Conservation (phyloP, 257 asterid genomes). For the Nemophila menziesii region DNA sequence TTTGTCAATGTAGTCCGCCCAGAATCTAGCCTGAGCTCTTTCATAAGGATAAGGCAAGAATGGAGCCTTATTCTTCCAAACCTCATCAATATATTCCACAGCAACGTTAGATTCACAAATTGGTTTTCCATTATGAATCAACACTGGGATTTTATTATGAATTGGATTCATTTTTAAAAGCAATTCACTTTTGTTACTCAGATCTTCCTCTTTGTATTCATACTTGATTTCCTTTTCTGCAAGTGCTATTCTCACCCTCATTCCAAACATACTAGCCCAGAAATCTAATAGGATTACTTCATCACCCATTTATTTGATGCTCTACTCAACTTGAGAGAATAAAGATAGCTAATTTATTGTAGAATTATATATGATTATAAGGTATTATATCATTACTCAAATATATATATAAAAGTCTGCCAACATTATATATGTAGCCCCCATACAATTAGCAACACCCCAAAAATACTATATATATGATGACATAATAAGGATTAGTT, state of each 20-base stretch:
- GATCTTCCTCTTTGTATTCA: slow-evolving; percentile 30
- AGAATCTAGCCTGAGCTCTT: slow-evolving; percentile 38
- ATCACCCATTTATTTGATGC: slow-evolving; percentile 27
- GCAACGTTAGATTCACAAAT: slow-evolving; percentile 42
- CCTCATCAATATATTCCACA: slow-evolving; percentile 44
- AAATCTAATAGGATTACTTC: slow-evolving; percentile 32
- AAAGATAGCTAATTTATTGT: too few species aligned
- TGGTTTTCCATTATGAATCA: slow-evolving; percentile 47
- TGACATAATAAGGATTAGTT: too few species aligned
- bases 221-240: slow-evolving; percentile 35
- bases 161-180: slow-evolving; percentile 42
- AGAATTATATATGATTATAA: too few species aligned
- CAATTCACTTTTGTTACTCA: slow-evolving; percentile 28
- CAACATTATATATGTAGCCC: too few species aligned
- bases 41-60: slow-evolving; percentile 41
- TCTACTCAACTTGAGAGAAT: too few species aligned
- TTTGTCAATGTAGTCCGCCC: slow-evolving; percentile 47
- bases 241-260: slow-evolving; percentile 38
- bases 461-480: too few species aligned
- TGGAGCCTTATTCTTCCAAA: slow-evolving; percentile 31
- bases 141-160: slow-evolving; percentile 42
- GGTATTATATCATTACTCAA: too few species aligned
- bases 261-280: slow-evolving; percentile 33
- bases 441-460: too few species aligned
- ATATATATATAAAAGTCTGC: too few species aligned